Conservation (phyloP, 768 basidiomycete genomes). For the Clathrus columnatus region DNA sequence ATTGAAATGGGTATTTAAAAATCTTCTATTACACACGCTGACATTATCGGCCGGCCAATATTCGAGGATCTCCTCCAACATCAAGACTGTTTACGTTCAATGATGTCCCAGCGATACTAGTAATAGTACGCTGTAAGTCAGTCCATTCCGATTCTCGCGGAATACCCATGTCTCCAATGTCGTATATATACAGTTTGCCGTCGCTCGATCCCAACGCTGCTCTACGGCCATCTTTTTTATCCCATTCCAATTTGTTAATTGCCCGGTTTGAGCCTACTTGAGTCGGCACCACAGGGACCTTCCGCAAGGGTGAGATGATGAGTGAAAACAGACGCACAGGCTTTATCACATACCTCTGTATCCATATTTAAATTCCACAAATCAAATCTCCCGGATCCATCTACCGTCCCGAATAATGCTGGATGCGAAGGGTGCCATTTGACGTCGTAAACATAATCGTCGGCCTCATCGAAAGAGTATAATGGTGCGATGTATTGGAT, state of each 20-base stretch:
- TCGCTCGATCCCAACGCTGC: constrained; percentile 89
- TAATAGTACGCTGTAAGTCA: constrained; percentile 81
- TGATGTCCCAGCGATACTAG: constrained; percentile 43
- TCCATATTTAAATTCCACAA: constrained; percentile 97
- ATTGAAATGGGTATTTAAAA: not conserved
- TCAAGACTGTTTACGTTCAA: not conserved
- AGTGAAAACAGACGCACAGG: not conserved
- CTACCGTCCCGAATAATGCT: constrained; percentile 85
- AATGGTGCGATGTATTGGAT: constrained; percentile 57
- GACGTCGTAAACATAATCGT: constrained; percentile 98
- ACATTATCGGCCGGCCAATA: constrained; percentile 4
- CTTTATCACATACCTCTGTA: constrained; percentile 63
- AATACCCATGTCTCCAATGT: constrained; percentile 84
- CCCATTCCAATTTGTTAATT: constrained; percentile 95
- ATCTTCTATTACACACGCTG: not conserved
- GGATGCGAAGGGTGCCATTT: constrained; percentile 98
- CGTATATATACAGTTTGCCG: constrained; percentile 88
- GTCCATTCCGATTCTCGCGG: constrained; percentile 91
- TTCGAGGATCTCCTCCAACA: not conserved
- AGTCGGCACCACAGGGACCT: constrained; percentile 92
- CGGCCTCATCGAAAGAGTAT: constrained; percentile 94
- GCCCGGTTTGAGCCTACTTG: constrained; percentile 70
- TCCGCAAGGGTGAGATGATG: constrained; percentile 1
- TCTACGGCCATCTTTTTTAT: constrained; percentile 83
- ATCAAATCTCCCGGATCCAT: constrained; percentile 93